Percentiles rank a stretch among this genome's conserved stretches.
These are phyloP conservation scores for Pyropia yezoensis DNA, from an alignment of 23 red algal species.

Conservation along the genomic window DNA sequence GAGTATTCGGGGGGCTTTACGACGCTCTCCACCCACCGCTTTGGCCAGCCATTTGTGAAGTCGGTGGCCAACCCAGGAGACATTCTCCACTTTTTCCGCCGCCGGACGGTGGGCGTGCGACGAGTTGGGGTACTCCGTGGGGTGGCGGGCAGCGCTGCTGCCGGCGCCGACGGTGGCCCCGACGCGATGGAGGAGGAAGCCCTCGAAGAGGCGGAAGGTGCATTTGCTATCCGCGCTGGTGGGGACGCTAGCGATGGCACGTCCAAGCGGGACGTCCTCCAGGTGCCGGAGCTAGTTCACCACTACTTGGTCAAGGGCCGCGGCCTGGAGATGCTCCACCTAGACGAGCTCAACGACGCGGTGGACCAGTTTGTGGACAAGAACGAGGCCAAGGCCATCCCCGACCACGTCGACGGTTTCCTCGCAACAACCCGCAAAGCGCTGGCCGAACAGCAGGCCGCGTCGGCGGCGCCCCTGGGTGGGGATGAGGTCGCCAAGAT, in stretches of 20 bases:
- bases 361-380: slow-evolving; percentile 92
- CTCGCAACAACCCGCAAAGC: too few species aligned
- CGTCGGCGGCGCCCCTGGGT: too few species aligned
- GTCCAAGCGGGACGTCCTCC: slow-evolving; percentile 11
- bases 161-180: too few species aligned
- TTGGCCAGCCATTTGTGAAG: slow-evolving; percentile 73
- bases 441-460: too few species aligned
- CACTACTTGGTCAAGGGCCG: slow-evolving; percentile 31
- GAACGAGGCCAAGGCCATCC: slow-evolving; percentile 54
- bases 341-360: slow-evolving; percentile 40
- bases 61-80: slow-evolving; percentile 58
- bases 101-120: too few species aligned
- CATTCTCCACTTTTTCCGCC: slow-evolving; percentile 52
- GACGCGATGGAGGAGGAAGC: too few species aligned
- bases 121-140: too few species aligned
- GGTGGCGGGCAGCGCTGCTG: too few species aligned
- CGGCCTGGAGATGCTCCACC: slow-evolving; percentile 61
- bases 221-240: too few species aligned
- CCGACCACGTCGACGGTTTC: slow-evolving; percentile 36
- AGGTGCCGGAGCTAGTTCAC: slow-evolving; percentile 58
- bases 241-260: not conserved
- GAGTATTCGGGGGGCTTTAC: slow-evolving; percentile 62
- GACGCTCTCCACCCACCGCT: slow-evolving; percentile 52
- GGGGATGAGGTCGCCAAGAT: too few species aligned
- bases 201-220: too few species aligned